Percentiles rank a stretch among this genome's conserved stretches.
phyloP scores from a whole-genome alignment of 257 asterid genomes.

The Mitragyna speciosa region DNA sequence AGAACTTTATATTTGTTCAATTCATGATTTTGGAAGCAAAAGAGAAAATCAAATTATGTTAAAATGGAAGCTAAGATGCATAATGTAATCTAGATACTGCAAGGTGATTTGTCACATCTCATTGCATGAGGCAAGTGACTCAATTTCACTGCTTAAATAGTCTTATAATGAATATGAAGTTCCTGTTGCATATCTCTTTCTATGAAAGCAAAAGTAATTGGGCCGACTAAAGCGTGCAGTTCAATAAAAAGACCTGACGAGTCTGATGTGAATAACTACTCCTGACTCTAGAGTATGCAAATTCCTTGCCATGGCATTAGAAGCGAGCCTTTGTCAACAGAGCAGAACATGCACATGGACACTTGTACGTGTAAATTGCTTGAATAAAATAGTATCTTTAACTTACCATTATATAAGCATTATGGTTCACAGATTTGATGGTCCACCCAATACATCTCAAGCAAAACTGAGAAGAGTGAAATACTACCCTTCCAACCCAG shows the following conservation, averaged over 20 bases:
- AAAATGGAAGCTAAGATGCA: not conserved
- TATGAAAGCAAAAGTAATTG: not conserved
- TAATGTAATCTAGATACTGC: not conserved
- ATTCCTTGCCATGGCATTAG: not conserved
- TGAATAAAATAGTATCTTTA: not conserved
- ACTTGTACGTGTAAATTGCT: not conserved
- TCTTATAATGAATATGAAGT: not conserved
- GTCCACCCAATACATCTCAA: slow-evolving; percentile 71
- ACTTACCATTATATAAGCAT: slow-evolving; percentile 94
- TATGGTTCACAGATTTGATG: slow-evolving; percentile 82
- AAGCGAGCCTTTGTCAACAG: not conserved
- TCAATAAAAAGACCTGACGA: not conserved
- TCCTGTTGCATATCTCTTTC: not conserved
- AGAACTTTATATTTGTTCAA: not conserved
- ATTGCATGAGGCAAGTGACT: not conserved
- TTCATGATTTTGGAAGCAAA: not conserved
- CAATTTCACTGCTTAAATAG: not conserved
- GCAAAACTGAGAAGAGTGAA: slow-evolving; percentile 61
- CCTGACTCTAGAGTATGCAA: not conserved
- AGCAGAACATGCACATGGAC: not conserved
- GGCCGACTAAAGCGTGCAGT: not conserved
- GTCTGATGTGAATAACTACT: not conserved
- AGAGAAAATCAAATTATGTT: not conserved
- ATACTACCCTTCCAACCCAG: slow-evolving; percentile 58
- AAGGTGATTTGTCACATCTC: not conserved